A percentile compares a stretch with the other conserved stretches of the same genome.
These are phyloP conservation scores for Melampsora larici-populina DNA, from an alignment of 1,284 basidiomycete genomes.

Conservation along the genomic window DNA sequence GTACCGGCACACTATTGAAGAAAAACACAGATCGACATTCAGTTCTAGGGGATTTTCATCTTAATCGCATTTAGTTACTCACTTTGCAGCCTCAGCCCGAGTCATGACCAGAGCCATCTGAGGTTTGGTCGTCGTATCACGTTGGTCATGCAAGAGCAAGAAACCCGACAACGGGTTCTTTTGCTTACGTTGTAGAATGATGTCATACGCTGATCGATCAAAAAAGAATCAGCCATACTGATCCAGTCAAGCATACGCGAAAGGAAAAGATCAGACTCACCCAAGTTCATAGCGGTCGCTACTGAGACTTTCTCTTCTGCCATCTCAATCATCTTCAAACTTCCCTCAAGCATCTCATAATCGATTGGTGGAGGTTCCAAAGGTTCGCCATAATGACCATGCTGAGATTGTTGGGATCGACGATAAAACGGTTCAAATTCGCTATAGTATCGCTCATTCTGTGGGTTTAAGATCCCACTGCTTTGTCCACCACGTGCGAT, in stretches of 20 bases:
- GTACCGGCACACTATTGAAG: slow-evolving; percentile 69
- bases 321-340: slow-evolving; percentile 70
- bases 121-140: slow-evolving; percentile 85
- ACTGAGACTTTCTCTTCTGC: slow-evolving; percentile 90
- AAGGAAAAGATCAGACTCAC: slow-evolving; percentile 56
- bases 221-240: neutral
- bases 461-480: slow-evolving; percentile 50
- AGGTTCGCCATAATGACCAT: neutral
- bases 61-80: slow-evolving; percentile 44
- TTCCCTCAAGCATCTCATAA: slow-evolving; percentile 58
- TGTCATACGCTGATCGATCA: slow-evolving; percentile 67
- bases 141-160: slow-evolving; percentile 84
- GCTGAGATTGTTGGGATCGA: neutral
- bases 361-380: neutral
- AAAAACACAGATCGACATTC: neutral
- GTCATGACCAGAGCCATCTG: slow-evolving; percentile 97
- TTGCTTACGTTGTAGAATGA: slow-evolving; percentile 84
- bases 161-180: slow-evolving; percentile 86
- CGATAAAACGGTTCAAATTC: slow-evolving; percentile 4
- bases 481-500: slow-evolving; percentile 57
- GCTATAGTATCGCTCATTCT: slow-evolving; percentile 22
- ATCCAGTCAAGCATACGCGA: slow-evolving; percentile 18
- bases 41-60: neutral
- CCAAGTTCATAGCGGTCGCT: slow-evolving; percentile 90
- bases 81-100: slow-evolving; percentile 87